Evolutionary conservation across 2,329 filamentous ascomycete species (phyloP).

Genomic region (Davidsoniella eucalypti): DNA sequence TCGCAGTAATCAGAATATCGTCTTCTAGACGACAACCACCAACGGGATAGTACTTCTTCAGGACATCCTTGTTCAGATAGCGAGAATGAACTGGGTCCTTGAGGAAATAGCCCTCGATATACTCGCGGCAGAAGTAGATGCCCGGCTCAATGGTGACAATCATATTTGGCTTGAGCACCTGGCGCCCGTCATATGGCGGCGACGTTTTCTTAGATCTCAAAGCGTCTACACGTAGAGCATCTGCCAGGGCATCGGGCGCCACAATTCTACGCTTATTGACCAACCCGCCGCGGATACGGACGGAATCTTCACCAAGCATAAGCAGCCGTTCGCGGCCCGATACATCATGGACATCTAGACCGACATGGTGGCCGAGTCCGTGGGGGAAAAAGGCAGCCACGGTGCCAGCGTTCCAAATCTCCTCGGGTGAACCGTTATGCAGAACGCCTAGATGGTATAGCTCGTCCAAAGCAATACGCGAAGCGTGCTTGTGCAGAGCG

Average conservation of each 20-base stretch:
- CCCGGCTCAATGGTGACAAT: constrained; percentile 70
- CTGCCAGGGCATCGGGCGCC: constrained; percentile 21
- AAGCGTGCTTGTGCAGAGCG: constrained; percentile 56
- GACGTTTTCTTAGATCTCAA: constrained; percentile 12
- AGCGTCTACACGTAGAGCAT: neutral
- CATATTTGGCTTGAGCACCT: constrained; percentile 41
- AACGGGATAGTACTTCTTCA: constrained; percentile 57
- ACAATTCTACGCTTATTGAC: constrained; percentile 26
- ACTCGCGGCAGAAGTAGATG: constrained; percentile 60
- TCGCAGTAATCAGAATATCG: constrained; percentile 62
- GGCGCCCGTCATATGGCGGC: constrained; percentile 20
- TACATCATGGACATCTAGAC: constrained; percentile 48
- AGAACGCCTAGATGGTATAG: constrained; percentile 58
- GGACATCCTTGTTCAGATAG: constrained; percentile 47
- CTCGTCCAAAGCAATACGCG: constrained; percentile 53
- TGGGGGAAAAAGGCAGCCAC: constrained; percentile 50
- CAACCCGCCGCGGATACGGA: constrained; percentile 19
- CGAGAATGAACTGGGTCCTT: constrained; percentile 38
- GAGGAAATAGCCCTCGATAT: constrained; percentile 54
- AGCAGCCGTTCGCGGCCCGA: constrained; percentile 25
- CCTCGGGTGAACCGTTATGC: constrained; percentile 39
- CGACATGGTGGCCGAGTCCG: constrained; percentile 48
- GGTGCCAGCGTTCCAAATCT: constrained; percentile 36
- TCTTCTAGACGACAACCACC: constrained; percentile 91
- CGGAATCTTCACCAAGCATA: constrained; percentile 17